Evolutionary conservation across 2,329 filamentous ascomycete species (phyloP), one percentile per base, ranked within the genome.

Genomic region (Hirsutella rhossiliensis): DNA sequence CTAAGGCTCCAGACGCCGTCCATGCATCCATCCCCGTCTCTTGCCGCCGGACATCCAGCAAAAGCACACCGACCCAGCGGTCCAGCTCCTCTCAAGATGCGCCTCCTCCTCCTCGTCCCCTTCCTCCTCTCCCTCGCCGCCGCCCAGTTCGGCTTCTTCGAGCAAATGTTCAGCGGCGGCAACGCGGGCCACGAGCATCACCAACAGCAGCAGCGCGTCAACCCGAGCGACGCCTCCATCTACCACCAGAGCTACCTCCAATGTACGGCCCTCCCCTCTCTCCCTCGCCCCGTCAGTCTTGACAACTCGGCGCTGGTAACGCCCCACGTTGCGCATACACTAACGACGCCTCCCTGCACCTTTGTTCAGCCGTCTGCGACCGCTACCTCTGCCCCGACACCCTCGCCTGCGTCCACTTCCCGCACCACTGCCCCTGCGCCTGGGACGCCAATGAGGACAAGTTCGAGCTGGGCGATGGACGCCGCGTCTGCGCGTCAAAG

Each of bases 381-480:
- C 89, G 90, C 54, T 98, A 96, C 62, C 80, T 98, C 44, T 98
- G 92, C 61, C 89, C 92, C 2, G 87, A 87, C 51, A 97, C 92
- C 0, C 76, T 98, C 47, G 85, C 89, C 31, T 98, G 92, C 68
- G 92, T 98, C 7, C 83, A 94, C 61, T 92, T 94, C 67, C 89
- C 92, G 2, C 90, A 97, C 62, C 92, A 98, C 66, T 98, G 92
- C 64, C 92, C 92, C 27, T 98, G 92, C 66, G 74, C 87, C 2
- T 94, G 84, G 68, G 80, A 84, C 1, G 65, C 71, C 9, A 70
- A 84, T 48, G 81, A 90, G 58, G 85, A 90, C 52, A 92, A 92
- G 59, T 76, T 87, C 50, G 86, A 84, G 62, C 56, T 81, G 28
- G 77, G 72, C 5, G 83, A 89, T 4, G 85, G 85, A 0, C 78